phyloP scores from a whole-genome alignment of 306 rosid genomes.

The Acacia crassicarpa region DNA sequence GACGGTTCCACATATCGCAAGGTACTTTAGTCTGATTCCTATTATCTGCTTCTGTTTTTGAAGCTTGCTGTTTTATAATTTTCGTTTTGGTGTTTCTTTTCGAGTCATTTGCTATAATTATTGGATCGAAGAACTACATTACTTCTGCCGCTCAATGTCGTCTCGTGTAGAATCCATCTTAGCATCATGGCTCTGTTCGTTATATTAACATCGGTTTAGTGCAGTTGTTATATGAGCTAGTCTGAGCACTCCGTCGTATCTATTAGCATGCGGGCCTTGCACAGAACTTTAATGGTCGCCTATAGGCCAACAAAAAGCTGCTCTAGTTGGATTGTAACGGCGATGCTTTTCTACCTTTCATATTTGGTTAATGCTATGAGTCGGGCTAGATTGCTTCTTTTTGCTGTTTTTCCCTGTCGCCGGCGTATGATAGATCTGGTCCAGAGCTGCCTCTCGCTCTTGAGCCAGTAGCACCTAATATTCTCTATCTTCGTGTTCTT shows the following conservation, averaged over 20 bases:
- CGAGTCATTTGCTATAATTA: background rate
- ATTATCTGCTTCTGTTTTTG: background rate
- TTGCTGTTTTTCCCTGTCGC: slow-evolving; percentile 13
- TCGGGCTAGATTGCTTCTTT: slow-evolving; percentile 28
- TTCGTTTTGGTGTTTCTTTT: background rate
- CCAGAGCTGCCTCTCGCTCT: slow-evolving; percentile 39
- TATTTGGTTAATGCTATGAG: background rate
- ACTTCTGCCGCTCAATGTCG: background rate
- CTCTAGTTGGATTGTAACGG: background rate
- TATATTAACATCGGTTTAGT: background rate
- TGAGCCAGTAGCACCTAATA: slow-evolving; percentile 57
- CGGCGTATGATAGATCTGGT: slow-evolving; percentile 41
- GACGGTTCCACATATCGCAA: slow-evolving; percentile 91
- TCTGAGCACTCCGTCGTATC: background rate
- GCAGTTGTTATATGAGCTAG: slow-evolving; percentile 9
- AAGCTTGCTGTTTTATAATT: background rate
- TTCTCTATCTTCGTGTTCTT: slow-evolving; percentile 39
- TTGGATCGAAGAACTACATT: background rate
- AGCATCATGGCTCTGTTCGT: background rate
- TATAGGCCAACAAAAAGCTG: background rate
- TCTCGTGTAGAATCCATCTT: background rate
- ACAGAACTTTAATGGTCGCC: background rate
- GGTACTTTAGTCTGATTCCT: slow-evolving; percentile 40
- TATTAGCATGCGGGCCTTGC: slow-evolving; percentile 18
- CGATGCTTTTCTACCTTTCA: background rate